Conservation (phyloP, 1,284 basidiomycete species). For the Tremellales sp. region DNA sequence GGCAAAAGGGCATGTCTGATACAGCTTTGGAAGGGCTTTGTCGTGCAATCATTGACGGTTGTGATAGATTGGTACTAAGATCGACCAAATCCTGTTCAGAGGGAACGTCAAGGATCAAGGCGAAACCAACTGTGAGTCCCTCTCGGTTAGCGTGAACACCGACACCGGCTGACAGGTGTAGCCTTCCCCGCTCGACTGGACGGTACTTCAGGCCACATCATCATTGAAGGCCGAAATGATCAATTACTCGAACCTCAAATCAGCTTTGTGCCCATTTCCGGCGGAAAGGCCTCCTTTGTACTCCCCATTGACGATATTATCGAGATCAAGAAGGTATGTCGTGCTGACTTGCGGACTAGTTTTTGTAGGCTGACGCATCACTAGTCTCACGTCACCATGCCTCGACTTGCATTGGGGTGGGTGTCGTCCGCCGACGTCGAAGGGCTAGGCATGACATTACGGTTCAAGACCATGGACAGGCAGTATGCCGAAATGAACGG, state of each 20-base stretch:
- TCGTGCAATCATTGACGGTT: background rate
- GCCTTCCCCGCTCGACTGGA: conserved; percentile 47
- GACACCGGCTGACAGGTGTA: conserved; percentile 9
- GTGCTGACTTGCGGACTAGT: background rate
- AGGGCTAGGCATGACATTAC: conserved; percentile 42
- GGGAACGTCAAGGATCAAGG: conserved; percentile 41
- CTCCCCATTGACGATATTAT: conserved; percentile 46
- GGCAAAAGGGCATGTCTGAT: conserved; percentile 26
- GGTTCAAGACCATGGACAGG: conserved; percentile 33
- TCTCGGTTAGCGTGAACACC: background rate
- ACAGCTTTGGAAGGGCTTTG: background rate
- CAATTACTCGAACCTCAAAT: conserved; percentile 24
- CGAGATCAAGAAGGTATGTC: conserved; percentile 48
- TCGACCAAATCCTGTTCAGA: conserved; percentile 44
- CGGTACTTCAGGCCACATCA: conserved; percentile 42
- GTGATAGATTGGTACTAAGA: conserved; percentile 40
- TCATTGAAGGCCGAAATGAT: conserved; percentile 34
- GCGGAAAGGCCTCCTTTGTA: conserved; percentile 30
- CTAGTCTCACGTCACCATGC: conserved; percentile 42
- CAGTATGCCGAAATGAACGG: conserved; percentile 19
- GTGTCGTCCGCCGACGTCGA: conserved; percentile 47
- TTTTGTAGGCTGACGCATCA: background rate
- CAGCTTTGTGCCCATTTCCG: conserved; percentile 37
- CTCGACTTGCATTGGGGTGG: conserved; percentile 48
- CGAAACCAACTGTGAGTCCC: conserved; percentile 29